phyloP scores from a whole-genome alignment of 495 filamentous ascomycete species.

The Parathielavia appendiculata region DNA sequence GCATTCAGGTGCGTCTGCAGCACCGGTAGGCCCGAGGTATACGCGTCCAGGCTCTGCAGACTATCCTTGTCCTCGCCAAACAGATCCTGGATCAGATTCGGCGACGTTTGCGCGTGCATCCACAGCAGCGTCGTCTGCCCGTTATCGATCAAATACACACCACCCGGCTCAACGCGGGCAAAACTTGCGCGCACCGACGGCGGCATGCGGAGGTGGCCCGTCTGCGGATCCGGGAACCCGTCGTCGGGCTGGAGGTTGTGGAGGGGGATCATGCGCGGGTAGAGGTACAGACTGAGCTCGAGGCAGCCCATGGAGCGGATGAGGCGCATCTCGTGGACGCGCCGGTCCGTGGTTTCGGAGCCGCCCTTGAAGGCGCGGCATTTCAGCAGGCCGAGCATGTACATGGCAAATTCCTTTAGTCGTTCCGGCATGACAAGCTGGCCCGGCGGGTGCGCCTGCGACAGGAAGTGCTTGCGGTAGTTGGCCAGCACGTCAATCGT shows the following conservation, averaged over 20 bases:
- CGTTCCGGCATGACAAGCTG: constrained; percentile 94
- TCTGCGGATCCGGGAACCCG: constrained; percentile 77
- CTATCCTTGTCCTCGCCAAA: constrained; percentile 72
- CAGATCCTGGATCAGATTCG: constrained; percentile 80
- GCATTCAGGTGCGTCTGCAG: constrained; percentile 92
- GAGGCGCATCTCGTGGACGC: constrained; percentile 86
- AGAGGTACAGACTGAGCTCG: constrained; percentile 88
- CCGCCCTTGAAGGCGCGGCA: constrained; percentile 92
- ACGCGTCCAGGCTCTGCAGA: constrained; percentile 74
- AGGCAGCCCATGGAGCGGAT: constrained; percentile 78
- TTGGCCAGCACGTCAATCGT: constrained; percentile 89
- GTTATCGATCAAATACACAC: constrained; percentile 96
- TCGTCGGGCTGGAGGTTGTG: constrained; percentile 84
- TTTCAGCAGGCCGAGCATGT: constrained; percentile 88
- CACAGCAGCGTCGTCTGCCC: constrained; percentile 86
- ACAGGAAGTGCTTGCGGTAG: constrained; percentile 86
- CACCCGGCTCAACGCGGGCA: constrained; percentile 84
- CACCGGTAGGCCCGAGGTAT: constrained; percentile 65
- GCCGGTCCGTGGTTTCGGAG: constrained; percentile 82
- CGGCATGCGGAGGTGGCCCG: constrained; percentile 78
- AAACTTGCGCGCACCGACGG: constrained; percentile 78
- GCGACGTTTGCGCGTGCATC: constrained; percentile 73
- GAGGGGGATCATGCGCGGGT: constrained; percentile 85
- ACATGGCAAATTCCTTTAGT: constrained; percentile 96
- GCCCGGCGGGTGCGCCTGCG: constrained; percentile 74